Conservation (phyloP, 176 grass and related monocot genomes). For the Guadua angustifolia region DNA sequence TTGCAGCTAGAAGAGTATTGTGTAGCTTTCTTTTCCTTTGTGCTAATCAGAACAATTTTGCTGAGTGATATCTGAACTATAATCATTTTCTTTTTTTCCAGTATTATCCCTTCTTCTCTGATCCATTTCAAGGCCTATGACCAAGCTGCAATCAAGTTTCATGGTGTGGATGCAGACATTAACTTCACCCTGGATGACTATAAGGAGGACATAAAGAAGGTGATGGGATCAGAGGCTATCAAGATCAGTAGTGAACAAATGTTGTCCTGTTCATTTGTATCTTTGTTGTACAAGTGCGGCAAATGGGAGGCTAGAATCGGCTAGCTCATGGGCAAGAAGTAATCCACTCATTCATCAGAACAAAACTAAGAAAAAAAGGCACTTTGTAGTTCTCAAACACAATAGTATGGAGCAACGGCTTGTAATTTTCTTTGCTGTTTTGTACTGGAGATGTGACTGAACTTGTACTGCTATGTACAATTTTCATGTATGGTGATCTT, state of each 20-base stretch:
- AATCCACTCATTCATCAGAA: neutral
- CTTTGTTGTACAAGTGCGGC: constrained; percentile 65
- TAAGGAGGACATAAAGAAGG: constrained; percentile 62
- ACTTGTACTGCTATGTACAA: no score
- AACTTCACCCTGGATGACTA: constrained; percentile 61
- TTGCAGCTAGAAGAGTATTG: constrained; percentile 67
- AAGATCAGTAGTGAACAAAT: neutral
- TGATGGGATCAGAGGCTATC: constrained; percentile 29
- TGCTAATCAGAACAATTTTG: neutral
- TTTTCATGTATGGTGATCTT: no score
- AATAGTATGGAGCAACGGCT: no score
- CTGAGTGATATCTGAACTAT: neutral
- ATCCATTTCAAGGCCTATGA: constrained; percentile 54
- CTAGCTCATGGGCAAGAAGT: constrained; percentile 81
- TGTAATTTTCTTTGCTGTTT: no score
- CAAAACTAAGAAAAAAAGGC: neutral
- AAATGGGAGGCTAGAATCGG: constrained; percentile 78
- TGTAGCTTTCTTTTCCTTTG: neutral
- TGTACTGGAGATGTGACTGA: no score
- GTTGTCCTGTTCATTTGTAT: neutral
- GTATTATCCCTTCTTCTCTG: neutral
- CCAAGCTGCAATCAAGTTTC: constrained; percentile 71
- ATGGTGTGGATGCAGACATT: constrained; percentile 58
- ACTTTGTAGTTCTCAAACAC: neutral
- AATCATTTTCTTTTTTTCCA: constrained; percentile 25